phyloP scores from a whole-genome alignment of 257 asterid species.

The Jasminum sambac region DNA sequence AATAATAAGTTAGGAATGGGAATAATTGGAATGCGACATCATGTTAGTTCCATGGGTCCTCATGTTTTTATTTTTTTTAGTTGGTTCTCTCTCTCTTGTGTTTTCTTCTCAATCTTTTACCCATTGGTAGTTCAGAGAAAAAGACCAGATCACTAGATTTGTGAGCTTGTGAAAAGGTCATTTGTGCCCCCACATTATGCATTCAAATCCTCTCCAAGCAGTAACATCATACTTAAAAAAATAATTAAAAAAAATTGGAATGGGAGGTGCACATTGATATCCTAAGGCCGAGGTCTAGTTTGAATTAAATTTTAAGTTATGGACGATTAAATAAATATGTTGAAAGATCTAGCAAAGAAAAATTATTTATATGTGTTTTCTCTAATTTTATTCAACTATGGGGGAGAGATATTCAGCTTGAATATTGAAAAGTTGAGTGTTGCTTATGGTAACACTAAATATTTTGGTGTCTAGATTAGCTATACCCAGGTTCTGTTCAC shows the following conservation, averaged over 20 bases:
- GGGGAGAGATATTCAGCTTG: background rate
- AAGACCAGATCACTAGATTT: background rate
- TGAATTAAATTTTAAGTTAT: background rate
- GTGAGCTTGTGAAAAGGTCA: background rate
- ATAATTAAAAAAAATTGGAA: background rate
- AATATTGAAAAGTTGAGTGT: background rate
- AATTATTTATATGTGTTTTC: background rate
- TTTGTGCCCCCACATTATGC: no score
- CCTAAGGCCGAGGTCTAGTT: background rate
- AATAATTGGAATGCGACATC: background rate
- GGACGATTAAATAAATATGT: background rate
- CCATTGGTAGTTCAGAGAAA: background rate
- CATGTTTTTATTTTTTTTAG: no score
- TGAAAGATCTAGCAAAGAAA: background rate
- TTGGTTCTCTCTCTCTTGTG: no score
- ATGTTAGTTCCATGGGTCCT: no score
- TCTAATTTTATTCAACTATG: background rate
- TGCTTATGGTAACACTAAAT: background rate
- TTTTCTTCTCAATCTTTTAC: background rate
- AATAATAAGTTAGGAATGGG: background rate
- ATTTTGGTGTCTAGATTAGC: background rate
- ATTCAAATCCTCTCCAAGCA: background rate
- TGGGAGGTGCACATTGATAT: background rate
- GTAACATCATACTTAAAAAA: background rate
- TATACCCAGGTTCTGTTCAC: background rate